Conservation (phyloP, 441 rosid genomes). For the Rhodomyrtus psidioides region DNA sequence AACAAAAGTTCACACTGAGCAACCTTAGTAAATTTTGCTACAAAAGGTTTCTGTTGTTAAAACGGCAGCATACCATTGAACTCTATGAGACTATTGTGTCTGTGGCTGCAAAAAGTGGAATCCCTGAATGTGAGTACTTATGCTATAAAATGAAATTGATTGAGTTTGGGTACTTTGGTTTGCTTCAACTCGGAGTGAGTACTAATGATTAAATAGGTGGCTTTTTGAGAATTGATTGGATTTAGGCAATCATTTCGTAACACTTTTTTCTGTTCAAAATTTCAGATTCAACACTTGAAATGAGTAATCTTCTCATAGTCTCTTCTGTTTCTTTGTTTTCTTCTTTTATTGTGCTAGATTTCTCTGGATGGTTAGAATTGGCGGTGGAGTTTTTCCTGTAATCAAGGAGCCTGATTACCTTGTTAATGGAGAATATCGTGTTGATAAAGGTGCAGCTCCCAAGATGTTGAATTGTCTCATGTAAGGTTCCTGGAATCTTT, state of each 20-base stretch:
- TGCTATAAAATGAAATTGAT: neutral
- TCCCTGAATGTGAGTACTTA: neutral
- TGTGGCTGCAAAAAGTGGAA: neutral
- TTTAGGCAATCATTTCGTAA: neutral
- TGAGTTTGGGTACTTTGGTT: neutral
- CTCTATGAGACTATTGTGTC: neutral
- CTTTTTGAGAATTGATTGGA: neutral
- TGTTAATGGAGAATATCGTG: slow-evolving; percentile 96
- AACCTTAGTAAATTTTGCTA: neutral
- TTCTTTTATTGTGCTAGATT: slow-evolving; percentile 44
- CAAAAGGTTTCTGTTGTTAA: neutral
- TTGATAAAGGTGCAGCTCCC: slow-evolving; percentile 96
- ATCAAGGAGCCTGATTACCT: slow-evolving; percentile 98
- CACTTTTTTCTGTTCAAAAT: neutral
- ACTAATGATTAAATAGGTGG: neutral
- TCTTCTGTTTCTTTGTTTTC: neutral
- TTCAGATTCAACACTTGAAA: neutral
- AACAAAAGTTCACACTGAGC: neutral
- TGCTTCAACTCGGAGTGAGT: neutral
- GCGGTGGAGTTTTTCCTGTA: slow-evolving; percentile 98
- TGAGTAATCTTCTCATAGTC: neutral
- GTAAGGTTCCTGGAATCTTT: slow-evolving; percentile 37
- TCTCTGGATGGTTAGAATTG: slow-evolving; percentile 99
- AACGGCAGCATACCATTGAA: neutral
- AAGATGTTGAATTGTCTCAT: slow-evolving; percentile 99